These are phyloP conservation scores for Saprolegnia diclina DNA, from an alignment of 352 stramenopile species.

Conservation along the genomic window DNA sequence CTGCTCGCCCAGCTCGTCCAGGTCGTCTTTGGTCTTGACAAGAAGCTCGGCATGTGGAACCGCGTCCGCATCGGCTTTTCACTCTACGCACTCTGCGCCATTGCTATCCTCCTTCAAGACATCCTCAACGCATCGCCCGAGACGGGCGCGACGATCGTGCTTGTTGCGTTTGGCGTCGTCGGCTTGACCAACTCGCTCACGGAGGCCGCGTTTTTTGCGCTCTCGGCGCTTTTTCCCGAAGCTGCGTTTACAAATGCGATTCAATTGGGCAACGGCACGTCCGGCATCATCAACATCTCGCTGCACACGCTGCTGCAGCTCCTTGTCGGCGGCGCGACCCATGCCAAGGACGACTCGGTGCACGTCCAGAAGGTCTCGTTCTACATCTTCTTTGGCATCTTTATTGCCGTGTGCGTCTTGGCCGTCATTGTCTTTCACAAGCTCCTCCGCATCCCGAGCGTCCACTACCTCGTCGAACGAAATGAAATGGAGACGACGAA, in stretches of 20 bases:
- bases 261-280: conserved; percentile 48
- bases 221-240: conserved; percentile 50
- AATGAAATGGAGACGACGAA: conserved; percentile 33
- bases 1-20: conserved; percentile 19
- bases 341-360: conserved; percentile 36
- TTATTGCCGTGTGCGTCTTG: conserved; percentile 41
- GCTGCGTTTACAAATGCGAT: conserved; percentile 55
- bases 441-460: conserved; percentile 35
- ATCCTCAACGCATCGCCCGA: not conserved
- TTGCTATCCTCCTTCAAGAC: conserved; percentile 61
- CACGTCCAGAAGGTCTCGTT: conserved; percentile 36
- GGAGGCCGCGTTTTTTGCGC: conserved; percentile 49
- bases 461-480: conserved; percentile 48
- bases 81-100: conserved; percentile 44
- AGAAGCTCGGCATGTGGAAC: conserved; percentile 30
- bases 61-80: conserved; percentile 44
- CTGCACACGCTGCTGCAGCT: conserved; percentile 45
- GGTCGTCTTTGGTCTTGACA: conserved; percentile 24
- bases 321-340: conserved; percentile 38
- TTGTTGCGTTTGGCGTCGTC: conserved; percentile 45
- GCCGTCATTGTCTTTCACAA: conserved; percentile 42
- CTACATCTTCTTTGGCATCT: conserved; percentile 53
- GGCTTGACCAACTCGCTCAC: conserved; percentile 51
- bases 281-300: conserved; percentile 50
- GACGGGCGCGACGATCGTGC: conserved; percentile 44